Evolutionary conservation across 2,329 filamentous ascomycete genomes (phyloP).

Genomic region (Teratosphaeria viscida): DNA sequence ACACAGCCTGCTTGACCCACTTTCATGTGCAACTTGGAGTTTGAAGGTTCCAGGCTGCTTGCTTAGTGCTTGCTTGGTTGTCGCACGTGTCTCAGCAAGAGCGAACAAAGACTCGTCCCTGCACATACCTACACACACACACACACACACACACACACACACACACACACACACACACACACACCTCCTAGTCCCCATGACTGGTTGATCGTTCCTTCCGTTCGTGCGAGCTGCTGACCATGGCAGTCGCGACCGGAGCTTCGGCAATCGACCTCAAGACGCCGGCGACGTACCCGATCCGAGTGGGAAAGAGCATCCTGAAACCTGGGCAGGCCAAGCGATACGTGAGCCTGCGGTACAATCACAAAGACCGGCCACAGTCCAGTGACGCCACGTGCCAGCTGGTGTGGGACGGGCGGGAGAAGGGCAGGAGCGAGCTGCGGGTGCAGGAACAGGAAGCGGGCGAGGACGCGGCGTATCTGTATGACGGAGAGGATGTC

Average conservation of each 20-base stretch:
- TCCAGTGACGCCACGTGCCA: constrained; percentile 8
- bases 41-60: neutral
- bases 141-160: too few species aligned
- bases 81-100: neutral
- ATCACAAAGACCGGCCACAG: constrained; percentile 24
- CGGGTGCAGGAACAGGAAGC: constrained; percentile 13
- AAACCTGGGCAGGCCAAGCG: constrained; percentile 3
- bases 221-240: neutral
- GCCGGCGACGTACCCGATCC: constrained; percentile 17
- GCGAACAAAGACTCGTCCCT: neutral
- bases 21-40: neutral
- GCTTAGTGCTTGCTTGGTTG: neutral
- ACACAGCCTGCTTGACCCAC: neutral
- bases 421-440: neutral
- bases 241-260: neutral
- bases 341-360: constrained; percentile 26
- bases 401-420: neutral
- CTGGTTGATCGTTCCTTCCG: neutral
- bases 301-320: constrained; percentile 19
- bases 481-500: constrained; percentile 30
- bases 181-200: neutral
- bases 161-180: too few species aligned
- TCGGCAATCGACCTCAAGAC: constrained; percentile 16
- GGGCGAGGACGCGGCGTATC: constrained; percentile 21
- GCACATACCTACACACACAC: neutral